Evolutionary conservation across 108 stramenopile genomes (phyloP), one percentile per base, ranked within the genome.

Genomic region (Cylindrotheca fusiformis): DNA sequence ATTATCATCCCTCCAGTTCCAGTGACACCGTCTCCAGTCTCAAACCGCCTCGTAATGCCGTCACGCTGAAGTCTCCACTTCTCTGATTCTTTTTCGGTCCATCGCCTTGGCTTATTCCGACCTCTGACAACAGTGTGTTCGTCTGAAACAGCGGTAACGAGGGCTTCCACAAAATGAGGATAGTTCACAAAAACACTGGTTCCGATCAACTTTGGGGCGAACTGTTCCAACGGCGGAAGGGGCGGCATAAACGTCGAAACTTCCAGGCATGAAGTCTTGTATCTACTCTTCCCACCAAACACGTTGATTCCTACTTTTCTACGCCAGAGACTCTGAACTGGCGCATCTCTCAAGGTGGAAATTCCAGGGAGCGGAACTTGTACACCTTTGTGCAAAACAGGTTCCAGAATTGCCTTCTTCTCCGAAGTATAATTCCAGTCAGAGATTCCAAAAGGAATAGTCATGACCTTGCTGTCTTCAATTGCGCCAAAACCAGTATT

Each of bases 121-220:
- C 93, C 89, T 46, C 89, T 75, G 59, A 86, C 62, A 0, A 79
- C 65, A 0, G 63, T 55, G 26, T 57, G 52, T n/a, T 71, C 62
- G 60, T 91, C 80, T 4, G 86, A 80, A 24, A 94, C 76, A 21
- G 93, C 84, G 30, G 89, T 91, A 14, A 94, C 89, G 33, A 89
- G 76, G 24, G 80, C 93, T 65, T 94, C 93, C 18, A 81, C 70
- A n/a, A 88, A 71, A 53, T 79, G 69, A 0, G 93, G 93, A 67
- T 86, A 94, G 46, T 88, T 76, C 47, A 94, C 81, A 44, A 79
- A 75, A 12, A 94, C 71, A 28, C 72, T 85, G 8, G 86, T 91
- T 33, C 93, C 93, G 49, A 94, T 89, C 47, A 94, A 75, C 44
- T 82, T 78, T 50, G 77, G 68, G 0, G 86, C 93, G 8, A 92